Conservation (phyloP, 176 grass and related monocot genomes). For the Alopecurus myosuroides region DNA sequence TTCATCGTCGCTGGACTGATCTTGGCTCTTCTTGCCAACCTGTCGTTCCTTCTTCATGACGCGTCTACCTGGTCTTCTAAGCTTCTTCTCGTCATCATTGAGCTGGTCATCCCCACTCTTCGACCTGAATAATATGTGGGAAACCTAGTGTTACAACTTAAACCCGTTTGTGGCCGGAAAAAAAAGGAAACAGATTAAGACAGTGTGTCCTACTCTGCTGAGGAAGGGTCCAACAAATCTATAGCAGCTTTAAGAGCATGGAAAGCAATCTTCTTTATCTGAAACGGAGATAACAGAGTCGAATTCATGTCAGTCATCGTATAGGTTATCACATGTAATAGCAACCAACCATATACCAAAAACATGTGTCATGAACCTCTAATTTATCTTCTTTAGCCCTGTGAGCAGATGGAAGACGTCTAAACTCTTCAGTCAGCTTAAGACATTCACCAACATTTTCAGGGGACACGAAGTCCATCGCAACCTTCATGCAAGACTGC, state of each 20-base stretch:
- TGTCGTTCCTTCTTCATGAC: background rate
- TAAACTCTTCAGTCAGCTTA: conserved; percentile 58
- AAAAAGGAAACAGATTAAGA: background rate
- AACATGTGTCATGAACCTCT: conserved; percentile 31
- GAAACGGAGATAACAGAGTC: background rate
- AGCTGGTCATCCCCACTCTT: background rate
- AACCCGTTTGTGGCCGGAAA: background rate
- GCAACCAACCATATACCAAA: background rate
- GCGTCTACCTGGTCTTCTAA: background rate
- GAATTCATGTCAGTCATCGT: background rate
- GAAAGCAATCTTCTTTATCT: conserved; percentile 78
- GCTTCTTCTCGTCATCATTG: background rate
- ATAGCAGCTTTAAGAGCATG: conserved; percentile 48
- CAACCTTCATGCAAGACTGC: conserved; percentile 93
- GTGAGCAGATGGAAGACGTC: conserved; percentile 60
- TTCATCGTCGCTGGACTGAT: background rate
- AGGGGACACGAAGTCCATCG: conserved; percentile 79
- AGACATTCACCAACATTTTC: conserved; percentile 68
- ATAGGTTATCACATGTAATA: background rate
- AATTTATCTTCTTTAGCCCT: conserved; percentile 82
- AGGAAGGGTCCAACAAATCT: conserved; percentile 34
- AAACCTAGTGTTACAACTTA: background rate
- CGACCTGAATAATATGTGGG: background rate
- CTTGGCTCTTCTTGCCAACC: background rate
- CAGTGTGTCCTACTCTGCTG: conserved; percentile 20